A percentile compares a stretch with the other conserved stretches of the same genome.
These are phyloP conservation scores for Rhododendron griersonianum DNA, from an alignment of 148 eudicot genomes.

Conservation along the genomic window DNA sequence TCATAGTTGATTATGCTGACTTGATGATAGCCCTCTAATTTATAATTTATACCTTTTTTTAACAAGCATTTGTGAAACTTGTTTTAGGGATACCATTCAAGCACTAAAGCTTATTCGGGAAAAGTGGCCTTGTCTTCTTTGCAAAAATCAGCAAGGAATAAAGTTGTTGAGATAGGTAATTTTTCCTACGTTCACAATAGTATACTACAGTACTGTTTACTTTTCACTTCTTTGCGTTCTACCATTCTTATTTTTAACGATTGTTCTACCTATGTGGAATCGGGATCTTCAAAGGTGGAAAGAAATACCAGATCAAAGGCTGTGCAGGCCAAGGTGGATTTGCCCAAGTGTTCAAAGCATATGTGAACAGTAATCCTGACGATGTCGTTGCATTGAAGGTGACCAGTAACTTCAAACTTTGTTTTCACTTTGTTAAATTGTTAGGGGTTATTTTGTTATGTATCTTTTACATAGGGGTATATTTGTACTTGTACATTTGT, in stretches of 20 bases:
- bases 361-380: constrained; percentile 55
- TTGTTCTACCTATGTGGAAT: neutral
- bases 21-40: neutral
- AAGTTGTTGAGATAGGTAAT: constrained; percentile 68
- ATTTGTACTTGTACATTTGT: too few species aligned
- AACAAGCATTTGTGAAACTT: constrained; percentile 10
- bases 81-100: constrained; percentile 73
- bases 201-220: neutral
- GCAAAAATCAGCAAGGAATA: constrained; percentile 63
- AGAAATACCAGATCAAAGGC: constrained; percentile 77
- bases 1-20: neutral
- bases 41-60: neutral
- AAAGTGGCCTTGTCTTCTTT: constrained; percentile 54
- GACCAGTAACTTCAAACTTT: constrained; percentile 2
- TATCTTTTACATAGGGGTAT: too few species aligned
- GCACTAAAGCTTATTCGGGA: constrained; percentile 58
- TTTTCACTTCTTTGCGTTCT: neutral
- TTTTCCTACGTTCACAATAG: neutral
- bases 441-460: too few species aligned
- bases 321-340: constrained; percentile 90
- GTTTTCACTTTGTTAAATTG: too few species aligned
- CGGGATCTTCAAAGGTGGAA: constrained; percentile 48
- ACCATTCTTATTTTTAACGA: neutral
- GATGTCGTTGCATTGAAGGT: constrained; percentile 91
- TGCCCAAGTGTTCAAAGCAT: constrained; percentile 91